A percentile compares a stretch with the other conserved stretches of the same genome.
Conservation (phyloP, 1,139 yeast genomes). For the Wickerhamomyces sp. region DNA sequence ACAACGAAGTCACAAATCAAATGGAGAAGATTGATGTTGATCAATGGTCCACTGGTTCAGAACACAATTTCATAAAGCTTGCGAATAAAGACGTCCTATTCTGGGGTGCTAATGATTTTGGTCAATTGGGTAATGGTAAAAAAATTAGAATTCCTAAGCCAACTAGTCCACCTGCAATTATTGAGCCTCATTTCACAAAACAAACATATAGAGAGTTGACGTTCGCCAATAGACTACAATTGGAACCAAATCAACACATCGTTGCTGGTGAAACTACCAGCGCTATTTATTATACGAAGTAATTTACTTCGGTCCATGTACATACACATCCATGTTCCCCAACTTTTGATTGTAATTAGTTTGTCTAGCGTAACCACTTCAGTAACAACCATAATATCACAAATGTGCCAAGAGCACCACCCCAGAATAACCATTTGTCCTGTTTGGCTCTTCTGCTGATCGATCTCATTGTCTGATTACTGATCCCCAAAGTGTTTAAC, state of each 20-base stretch:
- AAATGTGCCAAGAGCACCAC: slow-evolving; percentile 60
- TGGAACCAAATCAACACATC: slow-evolving; percentile 49
- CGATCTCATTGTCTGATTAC: slow-evolving; percentile 75
- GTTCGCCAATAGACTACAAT: slow-evolving; percentile 38
- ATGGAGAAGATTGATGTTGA: slow-evolving; percentile 38
- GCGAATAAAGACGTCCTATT: slow-evolving; percentile 59
- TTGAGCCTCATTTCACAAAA: slow-evolving; percentile 42
- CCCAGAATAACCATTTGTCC: slow-evolving; percentile 86
- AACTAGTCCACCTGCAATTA: slow-evolving; percentile 42
- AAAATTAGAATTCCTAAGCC: slow-evolving; percentile 58
- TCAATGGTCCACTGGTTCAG: slow-evolving; percentile 54
- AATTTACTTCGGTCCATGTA: too few relatives aligned
- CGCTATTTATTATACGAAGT: slow-evolving; percentile 61
- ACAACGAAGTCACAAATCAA: slow-evolving; percentile 28
- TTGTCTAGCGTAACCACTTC: slow-evolving; percentile 45
- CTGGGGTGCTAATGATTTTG: slow-evolving; percentile 82
- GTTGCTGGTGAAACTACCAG: slow-evolving; percentile 60
- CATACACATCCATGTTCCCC: too few relatives aligned
- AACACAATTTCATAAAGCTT: slow-evolving; percentile 62
- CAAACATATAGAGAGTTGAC: slow-evolving; percentile 32
- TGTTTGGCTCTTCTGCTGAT: slow-evolving; percentile 83
- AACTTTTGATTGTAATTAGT: too few relatives aligned
- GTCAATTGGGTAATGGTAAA: slow-evolving; percentile 85
- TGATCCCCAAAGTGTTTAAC: slow-evolving; percentile 78
- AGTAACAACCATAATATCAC: slow-evolving; percentile 66